Conservation (phyloP, 805 yeast genomes). For the Kodamaea kaohsiungensis region DNA sequence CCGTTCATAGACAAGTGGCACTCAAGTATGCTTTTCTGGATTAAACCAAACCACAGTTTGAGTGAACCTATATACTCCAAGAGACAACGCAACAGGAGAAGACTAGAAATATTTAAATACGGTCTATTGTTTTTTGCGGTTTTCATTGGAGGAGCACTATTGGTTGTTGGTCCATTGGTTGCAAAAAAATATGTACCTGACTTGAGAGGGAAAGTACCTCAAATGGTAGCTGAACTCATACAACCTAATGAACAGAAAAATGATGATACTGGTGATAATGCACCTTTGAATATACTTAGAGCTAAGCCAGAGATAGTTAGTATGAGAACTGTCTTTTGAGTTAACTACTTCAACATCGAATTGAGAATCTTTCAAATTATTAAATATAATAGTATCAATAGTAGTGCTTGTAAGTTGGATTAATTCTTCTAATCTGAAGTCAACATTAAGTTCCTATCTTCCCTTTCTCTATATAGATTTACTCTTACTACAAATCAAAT, state of each 20-base stretch:
- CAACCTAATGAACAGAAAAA: constrained; percentile 64
- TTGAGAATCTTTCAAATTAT: too few relatives aligned
- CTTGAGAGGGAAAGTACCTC: constrained; percentile 12
- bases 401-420: too few relatives aligned
- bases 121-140: constrained; percentile 46
- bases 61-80: constrained; percentile 40
- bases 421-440: too few relatives aligned
- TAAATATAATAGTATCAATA: too few relatives aligned
- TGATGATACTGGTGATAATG: constrained; percentile 63
- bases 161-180: constrained; percentile 52
- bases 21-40: constrained; percentile 51
- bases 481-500: too few relatives aligned
- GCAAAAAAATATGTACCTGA: constrained; percentile 18
- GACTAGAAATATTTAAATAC: constrained; percentile 41
- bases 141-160: constrained; percentile 37
- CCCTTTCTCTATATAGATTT: too few relatives aligned
- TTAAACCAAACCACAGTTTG: constrained; percentile 38
- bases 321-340: constrained; percentile 16
- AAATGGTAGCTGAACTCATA: constrained; percentile 28
- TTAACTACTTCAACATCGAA: too few relatives aligned
- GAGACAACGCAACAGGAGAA: constrained; percentile 34
- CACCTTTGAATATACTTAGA: constrained; percentile 43
- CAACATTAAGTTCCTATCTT: too few relatives aligned
- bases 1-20: constrained; percentile 53
- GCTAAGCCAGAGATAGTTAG: constrained; percentile 25